These are phyloP conservation scores for Puccinia novopanici DNA, from an alignment of 1,284 basidiomycete genomes.

Conservation along the genomic window DNA sequence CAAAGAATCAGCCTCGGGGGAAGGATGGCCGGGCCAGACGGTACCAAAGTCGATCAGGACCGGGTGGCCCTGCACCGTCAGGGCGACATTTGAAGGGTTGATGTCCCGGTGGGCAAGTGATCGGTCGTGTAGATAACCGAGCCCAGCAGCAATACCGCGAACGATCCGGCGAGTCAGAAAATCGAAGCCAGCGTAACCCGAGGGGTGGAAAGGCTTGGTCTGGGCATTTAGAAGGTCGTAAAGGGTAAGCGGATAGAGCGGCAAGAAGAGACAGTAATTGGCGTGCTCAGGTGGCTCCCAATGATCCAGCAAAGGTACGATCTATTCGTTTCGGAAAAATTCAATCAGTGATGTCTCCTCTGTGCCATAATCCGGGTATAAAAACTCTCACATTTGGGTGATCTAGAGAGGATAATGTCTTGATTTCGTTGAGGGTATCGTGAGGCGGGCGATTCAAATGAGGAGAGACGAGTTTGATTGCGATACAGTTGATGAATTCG, in stretches of 20 bases:
- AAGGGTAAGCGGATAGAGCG: conserved; percentile 68
- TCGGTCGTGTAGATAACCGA: conserved; percentile 71
- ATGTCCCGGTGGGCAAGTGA: conserved; percentile 82
- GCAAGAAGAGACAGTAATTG: conserved; percentile 66
- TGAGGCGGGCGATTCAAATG: conserved; percentile 49
- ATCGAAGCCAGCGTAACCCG: conserved; percentile 60
- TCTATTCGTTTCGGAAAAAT: conserved; percentile 49
- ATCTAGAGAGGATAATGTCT: conserved; percentile 64
- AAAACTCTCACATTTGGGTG: conserved; percentile 66
- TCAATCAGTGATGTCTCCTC: background rate
- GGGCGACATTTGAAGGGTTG: conserved; percentile 79
- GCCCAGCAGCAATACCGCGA: conserved; percentile 68
- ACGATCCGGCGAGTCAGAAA: conserved; percentile 67
- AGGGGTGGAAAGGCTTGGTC: conserved; percentile 63
- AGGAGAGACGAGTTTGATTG: conserved; percentile 20
- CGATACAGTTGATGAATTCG: background rate
- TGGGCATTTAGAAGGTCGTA: conserved; percentile 64
- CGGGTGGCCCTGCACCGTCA: conserved; percentile 65
- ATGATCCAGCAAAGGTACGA: conserved; percentile 54
- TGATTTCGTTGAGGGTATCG: conserved; percentile 67
- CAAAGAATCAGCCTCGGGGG: conserved; percentile 63
- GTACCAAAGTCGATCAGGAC: conserved; percentile 87
- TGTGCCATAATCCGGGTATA: conserved; percentile 56
- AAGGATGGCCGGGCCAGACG: conserved; percentile 63
- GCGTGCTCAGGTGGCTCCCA: conserved; percentile 50